Conservation (phyloP, 2,329 filamentous ascomycete genomes). For the Rutstroemia sp. region DNA sequence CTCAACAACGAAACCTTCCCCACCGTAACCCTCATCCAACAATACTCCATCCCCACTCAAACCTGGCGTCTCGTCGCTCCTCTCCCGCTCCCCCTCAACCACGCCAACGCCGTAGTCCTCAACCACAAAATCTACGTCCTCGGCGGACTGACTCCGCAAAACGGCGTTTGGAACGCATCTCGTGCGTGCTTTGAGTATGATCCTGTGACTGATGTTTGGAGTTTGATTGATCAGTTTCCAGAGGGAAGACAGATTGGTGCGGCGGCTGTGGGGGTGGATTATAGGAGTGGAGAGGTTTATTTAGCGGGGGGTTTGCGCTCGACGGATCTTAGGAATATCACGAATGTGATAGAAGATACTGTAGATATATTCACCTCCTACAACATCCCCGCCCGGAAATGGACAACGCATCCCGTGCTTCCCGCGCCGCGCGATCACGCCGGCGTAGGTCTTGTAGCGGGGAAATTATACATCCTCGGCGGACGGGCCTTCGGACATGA, state of each 20-base stretch:
- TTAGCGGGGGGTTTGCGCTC: constrained; percentile 34
- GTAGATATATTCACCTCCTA: constrained; percentile 26
- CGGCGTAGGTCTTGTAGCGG: constrained; percentile 5
- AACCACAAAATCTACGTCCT: constrained; percentile 34
- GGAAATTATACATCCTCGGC: constrained; percentile 29
- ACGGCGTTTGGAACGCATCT: constrained; percentile 8
- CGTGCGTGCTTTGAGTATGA: constrained; percentile 11
- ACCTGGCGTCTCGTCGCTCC: constrained; percentile 27
- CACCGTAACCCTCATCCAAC: constrained; percentile 22
- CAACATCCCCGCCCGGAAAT: constrained; percentile 24
- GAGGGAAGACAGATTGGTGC: constrained; percentile 27
- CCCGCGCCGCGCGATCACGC: constrained; percentile 34
- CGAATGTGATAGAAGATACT: neutral
- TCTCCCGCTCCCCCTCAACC: constrained; percentile 29
- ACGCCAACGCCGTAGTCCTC: constrained; percentile 33
- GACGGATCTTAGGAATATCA: neutral
- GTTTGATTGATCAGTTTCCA: constrained; percentile 23
- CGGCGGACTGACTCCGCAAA: constrained; percentile 28
- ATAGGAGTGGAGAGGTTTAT: constrained; percentile 25
- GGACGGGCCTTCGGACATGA: constrained; percentile 21
- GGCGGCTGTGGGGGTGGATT: constrained; percentile 29
- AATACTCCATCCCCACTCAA: constrained; percentile 28
- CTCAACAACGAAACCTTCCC: neutral
- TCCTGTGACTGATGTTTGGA: constrained; percentile 10
- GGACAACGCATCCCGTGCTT: constrained; percentile 27